phyloP scores from a whole-genome alignment of 1,139 yeast genomes.

The Oligophagozyma castellii region DNA sequence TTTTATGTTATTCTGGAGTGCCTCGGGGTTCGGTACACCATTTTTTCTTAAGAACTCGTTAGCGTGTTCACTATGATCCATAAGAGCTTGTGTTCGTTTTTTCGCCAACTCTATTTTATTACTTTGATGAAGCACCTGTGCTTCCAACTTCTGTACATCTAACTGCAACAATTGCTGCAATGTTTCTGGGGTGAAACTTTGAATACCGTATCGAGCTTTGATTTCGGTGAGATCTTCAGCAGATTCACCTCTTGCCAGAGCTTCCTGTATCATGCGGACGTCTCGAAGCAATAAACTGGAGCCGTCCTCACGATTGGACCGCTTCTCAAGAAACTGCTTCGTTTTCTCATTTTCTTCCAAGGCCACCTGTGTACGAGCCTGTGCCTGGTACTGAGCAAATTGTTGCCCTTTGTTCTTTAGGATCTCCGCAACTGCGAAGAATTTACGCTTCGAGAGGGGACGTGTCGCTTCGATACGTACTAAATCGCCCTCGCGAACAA shows the following conservation, averaged over 20 bases:
- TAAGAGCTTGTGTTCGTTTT: constrained; percentile 24
- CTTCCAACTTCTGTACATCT: constrained; percentile 29
- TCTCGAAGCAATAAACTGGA: constrained; percentile 16
- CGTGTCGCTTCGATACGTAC: constrained; percentile 88
- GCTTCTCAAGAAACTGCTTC: constrained; percentile 34
- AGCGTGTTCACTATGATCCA: constrained; percentile 26
- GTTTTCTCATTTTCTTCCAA: constrained; percentile 46
- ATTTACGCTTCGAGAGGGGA: constrained; percentile 69
- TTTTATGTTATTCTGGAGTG: constrained; percentile 32
- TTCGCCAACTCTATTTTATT: constrained; percentile 24
- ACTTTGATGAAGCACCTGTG: constrained; percentile 18
- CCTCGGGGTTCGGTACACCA: constrained; percentile 22
- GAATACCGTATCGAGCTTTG: constrained; percentile 38
- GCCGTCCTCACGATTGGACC: constrained; percentile 26
- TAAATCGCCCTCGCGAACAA: constrained; percentile 89
- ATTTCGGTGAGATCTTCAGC: constrained; percentile 30
- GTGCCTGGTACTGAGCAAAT: constrained; percentile 64
- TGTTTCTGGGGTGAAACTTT: constrained; percentile 44
- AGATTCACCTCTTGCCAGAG: constrained; percentile 20
- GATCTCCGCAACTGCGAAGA: constrained; percentile 90
- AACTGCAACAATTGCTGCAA: constrained; percentile 27
- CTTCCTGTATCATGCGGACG: constrained; percentile 21
- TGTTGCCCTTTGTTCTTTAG: constrained; percentile 83
- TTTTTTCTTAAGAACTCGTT: constrained; percentile 21
- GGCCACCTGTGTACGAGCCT: constrained; percentile 54